These are phyloP conservation scores for Dictyophora rubrovolvata DNA, from an alignment of 768 basidiomycete genomes.

Conservation along the genomic window DNA sequence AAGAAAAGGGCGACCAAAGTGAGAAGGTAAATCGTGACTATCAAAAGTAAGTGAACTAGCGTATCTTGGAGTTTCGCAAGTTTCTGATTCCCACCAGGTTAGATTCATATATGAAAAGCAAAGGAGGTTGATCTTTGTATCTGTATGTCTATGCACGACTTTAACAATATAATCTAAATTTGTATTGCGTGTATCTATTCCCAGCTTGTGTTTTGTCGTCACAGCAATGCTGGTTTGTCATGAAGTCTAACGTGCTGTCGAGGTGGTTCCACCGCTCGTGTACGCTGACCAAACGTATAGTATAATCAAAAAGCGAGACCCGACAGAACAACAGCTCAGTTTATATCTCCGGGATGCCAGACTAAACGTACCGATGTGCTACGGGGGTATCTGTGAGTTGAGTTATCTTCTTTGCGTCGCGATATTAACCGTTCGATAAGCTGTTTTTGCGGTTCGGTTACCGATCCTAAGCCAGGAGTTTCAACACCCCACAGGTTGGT, in stretches of 20 bases:
- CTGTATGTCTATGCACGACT: not conserved
- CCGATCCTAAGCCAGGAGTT: conserved; percentile 64
- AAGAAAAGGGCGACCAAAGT: conserved; percentile 28
- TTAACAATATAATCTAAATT: no score
- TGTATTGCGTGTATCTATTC: no score
- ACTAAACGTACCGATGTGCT: conserved; percentile 61
- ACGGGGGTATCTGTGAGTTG: conserved; percentile 51
- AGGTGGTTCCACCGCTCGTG: conserved; percentile 67
- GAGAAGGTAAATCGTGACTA: conserved; percentile 48
- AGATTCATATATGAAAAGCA: conserved; percentile 25
- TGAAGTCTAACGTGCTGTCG: not conserved
- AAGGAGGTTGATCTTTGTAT: conserved; percentile 9
- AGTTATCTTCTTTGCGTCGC: not conserved
- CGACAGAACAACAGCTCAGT: conserved; percentile 6
- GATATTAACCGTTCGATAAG: conserved; percentile 25
- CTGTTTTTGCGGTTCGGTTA: conserved; percentile 75
- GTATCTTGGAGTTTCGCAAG: not conserved
- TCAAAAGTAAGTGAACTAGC: conserved; percentile 33
- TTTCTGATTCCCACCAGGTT: conserved; percentile 12
- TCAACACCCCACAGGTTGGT: conserved; percentile 48
- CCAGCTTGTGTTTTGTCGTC: no score
- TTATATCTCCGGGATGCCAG: conserved; percentile 70
- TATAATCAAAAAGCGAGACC: conserved; percentile 63
- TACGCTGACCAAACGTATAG: conserved; percentile 76
- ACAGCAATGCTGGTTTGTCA: not conserved